These are phyloP conservation scores for Magnaporthales sp. DNA, from an alignment of 2,329 filamentous ascomycete genomes.

Conservation along the genomic window DNA sequence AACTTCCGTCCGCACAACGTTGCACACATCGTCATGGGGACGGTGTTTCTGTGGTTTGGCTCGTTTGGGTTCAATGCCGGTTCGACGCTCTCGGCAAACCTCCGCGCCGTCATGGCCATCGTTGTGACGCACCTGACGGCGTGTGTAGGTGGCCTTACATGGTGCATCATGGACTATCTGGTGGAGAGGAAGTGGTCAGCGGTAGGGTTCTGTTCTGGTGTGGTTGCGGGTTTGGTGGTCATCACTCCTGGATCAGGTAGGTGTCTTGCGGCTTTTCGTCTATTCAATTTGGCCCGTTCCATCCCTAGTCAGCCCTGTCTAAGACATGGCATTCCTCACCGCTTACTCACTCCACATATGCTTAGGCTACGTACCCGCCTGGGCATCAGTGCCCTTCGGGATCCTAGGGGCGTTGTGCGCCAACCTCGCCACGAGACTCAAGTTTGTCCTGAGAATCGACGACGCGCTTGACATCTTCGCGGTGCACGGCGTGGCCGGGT, in stretches of 20 bases:
- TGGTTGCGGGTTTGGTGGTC: slow-evolving; percentile 77
- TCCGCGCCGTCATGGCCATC: slow-evolving; percentile 80
- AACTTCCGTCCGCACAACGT: slow-evolving; percentile 93
- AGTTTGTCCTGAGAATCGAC: slow-evolving; percentile 65
- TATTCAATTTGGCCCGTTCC: background rate
- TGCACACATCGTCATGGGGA: slow-evolving; percentile 84
- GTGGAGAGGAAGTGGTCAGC: slow-evolving; percentile 88
- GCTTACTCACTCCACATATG: background rate
- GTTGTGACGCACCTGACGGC: slow-evolving; percentile 81
- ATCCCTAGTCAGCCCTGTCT: background rate
- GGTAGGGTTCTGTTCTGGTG: slow-evolving; percentile 86
- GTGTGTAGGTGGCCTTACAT: slow-evolving; percentile 76
- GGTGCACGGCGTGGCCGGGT: slow-evolving; percentile 78
- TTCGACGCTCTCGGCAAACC: slow-evolving; percentile 69
- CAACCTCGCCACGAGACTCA: slow-evolving; percentile 84
- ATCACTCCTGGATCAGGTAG: slow-evolving; percentile 72
- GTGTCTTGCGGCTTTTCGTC: background rate
- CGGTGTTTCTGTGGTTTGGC: slow-evolving; percentile 89
- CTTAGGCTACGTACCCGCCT: slow-evolving; percentile 56
- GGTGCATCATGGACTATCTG: slow-evolving; percentile 83
- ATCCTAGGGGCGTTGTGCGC: slow-evolving; percentile 54
- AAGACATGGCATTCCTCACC: background rate
- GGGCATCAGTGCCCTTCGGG: slow-evolving; percentile 50
- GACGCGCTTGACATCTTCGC: slow-evolving; percentile 88
- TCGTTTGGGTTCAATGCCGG: slow-evolving; percentile 96